These are phyloP conservation scores for Cercospora sp. DNA, from an alignment of 2,329 filamentous ascomycete genomes.

Conservation along the genomic window DNA sequence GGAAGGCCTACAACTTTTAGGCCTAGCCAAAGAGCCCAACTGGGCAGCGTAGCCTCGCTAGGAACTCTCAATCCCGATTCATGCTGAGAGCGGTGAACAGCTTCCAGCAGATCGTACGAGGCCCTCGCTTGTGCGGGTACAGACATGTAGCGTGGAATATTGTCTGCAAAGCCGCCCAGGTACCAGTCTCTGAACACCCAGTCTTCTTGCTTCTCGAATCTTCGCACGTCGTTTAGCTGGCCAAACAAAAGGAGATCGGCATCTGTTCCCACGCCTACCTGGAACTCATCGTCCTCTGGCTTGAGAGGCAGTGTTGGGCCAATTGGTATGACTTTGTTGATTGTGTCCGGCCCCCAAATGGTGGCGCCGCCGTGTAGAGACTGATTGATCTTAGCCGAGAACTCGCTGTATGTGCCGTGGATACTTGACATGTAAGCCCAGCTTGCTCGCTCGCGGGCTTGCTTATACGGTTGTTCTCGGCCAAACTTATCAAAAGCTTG, in stretches of 20 bases:
- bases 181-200: conserved; percentile 42
- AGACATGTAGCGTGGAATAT: conserved; percentile 63
- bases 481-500: conserved; percentile 52
- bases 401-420: conserved; percentile 13
- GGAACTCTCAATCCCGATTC: conserved; percentile 51
- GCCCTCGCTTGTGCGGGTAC: conserved; percentile 66
- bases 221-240: conserved; percentile 66
- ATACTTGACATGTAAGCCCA: conserved; percentile 69
- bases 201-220: conserved; percentile 1
- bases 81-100: conserved; percentile 30
- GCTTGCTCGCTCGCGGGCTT: conserved; percentile 69
- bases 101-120: conserved; percentile 48
- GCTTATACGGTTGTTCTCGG: conserved; percentile 65
- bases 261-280: conserved; percentile 70
- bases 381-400: conserved; percentile 39
- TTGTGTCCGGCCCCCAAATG: conserved; percentile 63
- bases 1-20: conserved; percentile 64
- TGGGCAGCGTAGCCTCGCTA: conserved; percentile 75
- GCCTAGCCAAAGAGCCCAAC: conserved; percentile 73
- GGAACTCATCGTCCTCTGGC: conserved; percentile 59
- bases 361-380: conserved; percentile 53
- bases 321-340: conserved; percentile 53
- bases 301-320: conserved; percentile 61
- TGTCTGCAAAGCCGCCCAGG: conserved; percentile 34
- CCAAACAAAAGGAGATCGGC: conserved; percentile 70